phyloP scores from a whole-genome alignment of 2,329 filamentous ascomycete species.

The Zymoseptoria crescenta region DNA sequence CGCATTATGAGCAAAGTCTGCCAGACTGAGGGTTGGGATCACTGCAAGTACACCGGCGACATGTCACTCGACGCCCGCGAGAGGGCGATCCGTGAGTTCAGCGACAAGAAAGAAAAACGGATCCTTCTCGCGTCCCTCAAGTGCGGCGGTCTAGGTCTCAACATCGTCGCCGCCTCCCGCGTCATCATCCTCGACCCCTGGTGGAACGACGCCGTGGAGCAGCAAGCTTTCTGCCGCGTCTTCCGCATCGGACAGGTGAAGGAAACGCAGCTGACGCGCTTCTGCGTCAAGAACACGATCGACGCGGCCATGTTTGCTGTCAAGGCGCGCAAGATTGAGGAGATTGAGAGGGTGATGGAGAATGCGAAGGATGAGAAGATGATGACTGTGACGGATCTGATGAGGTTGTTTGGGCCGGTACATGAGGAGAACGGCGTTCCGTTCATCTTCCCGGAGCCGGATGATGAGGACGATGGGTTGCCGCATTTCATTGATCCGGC shows the following conservation, averaged over 20 bases:
- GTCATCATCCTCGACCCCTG: slow-evolving; percentile 44
- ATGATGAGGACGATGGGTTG: slow-evolving; percentile 13
- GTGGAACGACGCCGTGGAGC: slow-evolving; percentile 48
- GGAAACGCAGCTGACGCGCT: slow-evolving; percentile 50
- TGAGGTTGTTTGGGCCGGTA: slow-evolving; percentile 41
- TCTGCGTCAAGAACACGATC: slow-evolving; percentile 50
- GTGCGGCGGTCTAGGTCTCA: slow-evolving; percentile 51
- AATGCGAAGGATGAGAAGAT: slow-evolving; percentile 32
- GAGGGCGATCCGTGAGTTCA: slow-evolving; percentile 42
- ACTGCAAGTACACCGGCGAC: slow-evolving; percentile 44
- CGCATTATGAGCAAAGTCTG: slow-evolving; percentile 46
- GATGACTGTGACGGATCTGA: slow-evolving; percentile 34
- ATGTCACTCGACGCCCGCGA: slow-evolving; percentile 40
- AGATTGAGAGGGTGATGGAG: slow-evolving; percentile 29
- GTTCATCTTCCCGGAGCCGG: slow-evolving; percentile 36
- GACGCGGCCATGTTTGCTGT: slow-evolving; percentile 50
- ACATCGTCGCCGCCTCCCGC: slow-evolving; percentile 49
- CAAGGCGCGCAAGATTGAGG: slow-evolving; percentile 47
- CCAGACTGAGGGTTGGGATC: slow-evolving; percentile 41
- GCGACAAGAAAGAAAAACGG: too few relatives aligned
- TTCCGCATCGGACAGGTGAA: slow-evolving; percentile 58
- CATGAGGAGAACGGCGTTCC: slow-evolving; percentile 32
- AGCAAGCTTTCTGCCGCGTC: slow-evolving; percentile 49
- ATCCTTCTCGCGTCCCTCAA: slow-evolving; percentile 51
- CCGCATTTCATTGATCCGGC: not conserved